Percentiles rank a stretch among this genome's conserved stretches.
These are phyloP conservation scores for Amorphotheca resinae DNA, from an alignment of 495 filamentous ascomycete species.

Conservation along the genomic window DNA sequence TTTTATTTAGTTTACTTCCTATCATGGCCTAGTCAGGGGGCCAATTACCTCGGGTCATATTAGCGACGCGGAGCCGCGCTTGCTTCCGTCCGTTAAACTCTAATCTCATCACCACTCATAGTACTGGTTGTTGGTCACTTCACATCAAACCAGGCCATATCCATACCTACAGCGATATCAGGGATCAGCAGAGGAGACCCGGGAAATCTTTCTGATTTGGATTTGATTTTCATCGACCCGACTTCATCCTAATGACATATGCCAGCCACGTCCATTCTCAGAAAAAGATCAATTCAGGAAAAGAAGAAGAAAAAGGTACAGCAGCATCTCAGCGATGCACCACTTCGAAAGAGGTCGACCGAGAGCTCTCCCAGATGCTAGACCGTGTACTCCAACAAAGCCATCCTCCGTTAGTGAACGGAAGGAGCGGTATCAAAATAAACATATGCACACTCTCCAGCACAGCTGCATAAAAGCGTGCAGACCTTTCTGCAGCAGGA, in stretches of 20 bases:
- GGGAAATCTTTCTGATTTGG: background rate
- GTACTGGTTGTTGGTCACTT: no score
- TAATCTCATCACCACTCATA: no score
- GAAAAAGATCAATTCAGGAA: slow-evolving; percentile 5
- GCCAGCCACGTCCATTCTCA: background rate
- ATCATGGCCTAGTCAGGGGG: no score
- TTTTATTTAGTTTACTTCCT: no score
- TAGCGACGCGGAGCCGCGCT: no score
- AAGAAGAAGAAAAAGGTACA: background rate
- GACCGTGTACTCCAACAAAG: slow-evolving; percentile 18
- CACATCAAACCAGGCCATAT: no score
- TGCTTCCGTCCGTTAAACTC: no score
- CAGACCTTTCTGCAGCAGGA: slow-evolving; percentile 1
- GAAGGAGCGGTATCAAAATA: slow-evolving; percentile 7
- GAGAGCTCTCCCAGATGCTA: slow-evolving; percentile 12
- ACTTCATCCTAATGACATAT: background rate
- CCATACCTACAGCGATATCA: no score
- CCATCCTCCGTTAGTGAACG: slow-evolving; percentile 2
- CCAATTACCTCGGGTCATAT: no score
- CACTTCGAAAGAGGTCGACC: background rate
- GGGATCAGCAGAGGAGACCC: no score
- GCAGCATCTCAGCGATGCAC: background rate
- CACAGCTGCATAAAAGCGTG: slow-evolving; percentile 5
- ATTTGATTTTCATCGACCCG: background rate
- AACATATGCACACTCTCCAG: slow-evolving; percentile 15